Evolutionary conservation across 441 rosid genomes (phyloP).

Genomic region (Rhodomyrtus psidioides): DNA sequence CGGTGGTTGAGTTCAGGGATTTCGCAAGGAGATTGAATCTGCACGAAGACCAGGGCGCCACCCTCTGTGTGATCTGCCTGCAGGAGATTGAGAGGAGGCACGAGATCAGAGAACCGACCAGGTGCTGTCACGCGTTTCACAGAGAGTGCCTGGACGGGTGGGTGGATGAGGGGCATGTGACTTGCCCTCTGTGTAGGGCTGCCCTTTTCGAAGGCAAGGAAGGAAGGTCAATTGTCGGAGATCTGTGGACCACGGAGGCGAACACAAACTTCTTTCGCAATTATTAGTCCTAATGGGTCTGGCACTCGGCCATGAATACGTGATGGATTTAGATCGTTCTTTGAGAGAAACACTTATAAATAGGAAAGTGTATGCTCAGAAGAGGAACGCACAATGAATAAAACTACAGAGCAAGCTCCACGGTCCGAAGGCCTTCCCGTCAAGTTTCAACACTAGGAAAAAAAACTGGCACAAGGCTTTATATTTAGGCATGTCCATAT

Average conservation of each 20-base stretch:
- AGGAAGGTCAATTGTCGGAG: too few species aligned
- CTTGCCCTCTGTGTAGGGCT: slow-evolving; percentile 1
- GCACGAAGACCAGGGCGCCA: neutral
- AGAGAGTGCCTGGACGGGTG: slow-evolving; percentile 5
- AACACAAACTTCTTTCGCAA: neutral
- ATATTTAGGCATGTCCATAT: neutral
- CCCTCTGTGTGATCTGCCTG: neutral
- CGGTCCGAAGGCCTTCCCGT: neutral
- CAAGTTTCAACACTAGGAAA: neutral
- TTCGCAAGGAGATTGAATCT: neutral
- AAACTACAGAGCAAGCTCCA: neutral
- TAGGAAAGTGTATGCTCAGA: neutral
- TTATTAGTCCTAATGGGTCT: neutral
- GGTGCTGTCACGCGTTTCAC: slow-evolving; percentile 2
- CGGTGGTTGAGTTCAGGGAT: neutral
- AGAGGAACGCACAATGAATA: neutral
- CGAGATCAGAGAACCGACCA: slow-evolving; percentile 4
- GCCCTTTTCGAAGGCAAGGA: neutral
- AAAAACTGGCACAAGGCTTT: neutral
- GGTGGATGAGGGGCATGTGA: neutral
- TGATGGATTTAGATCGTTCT: neutral
- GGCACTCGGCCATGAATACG: neutral
- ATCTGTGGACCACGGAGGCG: neutral
- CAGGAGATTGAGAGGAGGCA: neutral
- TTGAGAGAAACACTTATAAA: neutral